These are phyloP conservation scores for Microdochium trichocladiopsis DNA, from an alignment of 2,329 filamentous ascomycete species.

Conservation along the genomic window DNA sequence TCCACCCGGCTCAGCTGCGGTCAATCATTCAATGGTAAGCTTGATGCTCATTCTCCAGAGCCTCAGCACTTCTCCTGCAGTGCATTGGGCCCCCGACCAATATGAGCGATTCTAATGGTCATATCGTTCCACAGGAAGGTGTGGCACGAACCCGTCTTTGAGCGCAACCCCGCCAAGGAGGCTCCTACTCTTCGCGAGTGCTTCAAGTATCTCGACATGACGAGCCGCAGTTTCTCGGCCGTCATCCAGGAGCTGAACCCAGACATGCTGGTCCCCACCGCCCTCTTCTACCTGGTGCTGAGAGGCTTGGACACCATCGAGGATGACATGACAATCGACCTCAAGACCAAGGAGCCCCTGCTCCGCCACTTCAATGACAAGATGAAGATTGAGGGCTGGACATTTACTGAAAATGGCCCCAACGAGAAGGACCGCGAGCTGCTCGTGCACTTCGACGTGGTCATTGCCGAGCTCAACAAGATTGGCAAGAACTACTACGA, in stretches of 20 bases:
- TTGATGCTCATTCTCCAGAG: background rate
- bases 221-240: conserved; percentile 85
- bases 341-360: conserved; percentile 77
- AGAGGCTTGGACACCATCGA: conserved; percentile 96
- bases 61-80: conserved; percentile 1
- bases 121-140: conserved; percentile 86
- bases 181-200: conserved; percentile 68
- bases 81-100: no score
- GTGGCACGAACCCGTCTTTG: conserved; percentile 92
- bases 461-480: conserved; percentile 81
- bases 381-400: conserved; percentile 84
- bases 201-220: conserved; percentile 79
- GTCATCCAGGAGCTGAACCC: conserved; percentile 96
- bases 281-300: conserved; percentile 87
- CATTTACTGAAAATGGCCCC: conserved; percentile 74
- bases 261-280: conserved; percentile 82
- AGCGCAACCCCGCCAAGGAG: conserved; percentile 71
- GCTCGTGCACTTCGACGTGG: conserved; percentile 83
- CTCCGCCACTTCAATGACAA: conserved; percentile 75
- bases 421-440: conserved; percentile 93
- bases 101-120: no score
- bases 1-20: conserved; percentile 73
- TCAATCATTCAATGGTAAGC: conserved; percentile 82
- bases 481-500: conserved; percentile 76
- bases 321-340: conserved; percentile 90